Conservation (phyloP, 2,329 filamentous ascomycete species). For the Cordyceps pruinosa region DNA sequence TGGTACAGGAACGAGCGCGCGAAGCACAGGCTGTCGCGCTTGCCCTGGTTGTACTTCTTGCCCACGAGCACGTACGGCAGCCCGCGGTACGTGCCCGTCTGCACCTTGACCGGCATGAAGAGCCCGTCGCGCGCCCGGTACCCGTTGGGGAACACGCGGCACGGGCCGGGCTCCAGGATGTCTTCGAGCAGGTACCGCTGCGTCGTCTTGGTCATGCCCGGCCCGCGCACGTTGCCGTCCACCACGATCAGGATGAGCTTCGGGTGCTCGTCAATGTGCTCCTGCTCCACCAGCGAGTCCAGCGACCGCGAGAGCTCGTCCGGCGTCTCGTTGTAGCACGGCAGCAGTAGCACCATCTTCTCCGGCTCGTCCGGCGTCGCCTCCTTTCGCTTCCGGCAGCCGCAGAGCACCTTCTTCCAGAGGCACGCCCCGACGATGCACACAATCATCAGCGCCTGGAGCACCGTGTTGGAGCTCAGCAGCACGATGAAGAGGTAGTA, state of each 20-base stretch:
- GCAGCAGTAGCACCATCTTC: constrained; percentile 38
- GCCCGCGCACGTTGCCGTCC: constrained; percentile 40
- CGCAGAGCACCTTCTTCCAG: constrained; percentile 25
- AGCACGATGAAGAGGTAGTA: constrained; percentile 39
- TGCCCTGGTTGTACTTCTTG: constrained; percentile 43
- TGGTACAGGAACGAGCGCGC: constrained; percentile 42
- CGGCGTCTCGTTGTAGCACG: constrained; percentile 43
- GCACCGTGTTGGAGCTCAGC: constrained; percentile 38
- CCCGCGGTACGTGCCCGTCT: constrained; percentile 38
- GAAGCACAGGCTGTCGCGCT: constrained; percentile 43
- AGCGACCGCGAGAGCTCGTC: constrained; percentile 38
- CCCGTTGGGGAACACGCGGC: constrained; percentile 32
- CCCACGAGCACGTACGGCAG: constrained; percentile 41
- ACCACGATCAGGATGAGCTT: constrained; percentile 41
- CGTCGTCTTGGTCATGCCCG: constrained; percentile 41
- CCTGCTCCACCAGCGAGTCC: constrained; percentile 38
- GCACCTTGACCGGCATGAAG: constrained; percentile 39
- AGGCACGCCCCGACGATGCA: constrained; percentile 28
- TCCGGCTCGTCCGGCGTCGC: constrained; percentile 32
- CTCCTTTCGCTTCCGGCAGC: constrained; percentile 25
- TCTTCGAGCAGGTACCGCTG: constrained; percentile 41
- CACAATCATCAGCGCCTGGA: constrained; percentile 36
- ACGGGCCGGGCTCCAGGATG: constrained; percentile 32
- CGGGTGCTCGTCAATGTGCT: constrained; percentile 34
- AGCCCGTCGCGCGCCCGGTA: constrained; percentile 40